Evolutionary conservation across 2,329 filamentous ascomycete species (phyloP).

Genomic region (Ophiostoma tasmaniense): DNA sequence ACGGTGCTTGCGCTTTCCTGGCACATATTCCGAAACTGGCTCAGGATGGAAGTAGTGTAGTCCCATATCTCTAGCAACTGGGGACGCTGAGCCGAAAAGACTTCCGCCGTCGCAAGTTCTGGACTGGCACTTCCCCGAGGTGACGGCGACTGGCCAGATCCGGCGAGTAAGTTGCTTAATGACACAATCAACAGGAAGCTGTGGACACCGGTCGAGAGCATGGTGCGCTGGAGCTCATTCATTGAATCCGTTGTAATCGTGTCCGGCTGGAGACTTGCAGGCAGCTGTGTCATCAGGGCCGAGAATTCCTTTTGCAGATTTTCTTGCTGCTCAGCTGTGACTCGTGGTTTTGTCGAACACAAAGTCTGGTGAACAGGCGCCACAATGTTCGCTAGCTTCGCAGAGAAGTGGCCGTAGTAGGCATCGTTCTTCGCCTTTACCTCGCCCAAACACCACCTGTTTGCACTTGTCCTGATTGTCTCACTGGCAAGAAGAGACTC

Average conservation of each 20-base stretch:
- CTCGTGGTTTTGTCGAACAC: slow-evolving; percentile 6
- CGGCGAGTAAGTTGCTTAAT: neutral
- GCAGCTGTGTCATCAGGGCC: neutral
- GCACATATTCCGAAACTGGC: neutral
- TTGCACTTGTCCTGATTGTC: neutral
- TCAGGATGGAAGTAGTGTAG: slow-evolving; percentile 10
- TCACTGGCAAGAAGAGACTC: neutral
- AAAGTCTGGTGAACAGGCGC: slow-evolving; percentile 13
- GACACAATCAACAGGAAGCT: slow-evolving; percentile 13
- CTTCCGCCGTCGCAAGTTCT: neutral
- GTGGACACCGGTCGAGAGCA: slow-evolving; percentile 13
- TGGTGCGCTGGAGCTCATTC: slow-evolving; percentile 10
- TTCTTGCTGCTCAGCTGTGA: slow-evolving; percentile 6
- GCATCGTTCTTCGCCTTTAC: slow-evolving; percentile 8
- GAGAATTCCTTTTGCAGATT: slow-evolving; percentile 3
- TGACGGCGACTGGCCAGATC: neutral
- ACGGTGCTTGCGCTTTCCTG: neutral
- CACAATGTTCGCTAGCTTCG: neutral
- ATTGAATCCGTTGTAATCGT: slow-evolving; percentile 6
- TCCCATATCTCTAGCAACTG: slow-evolving; percentile 16
- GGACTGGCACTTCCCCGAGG: neutral
- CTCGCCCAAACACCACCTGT: neutral
- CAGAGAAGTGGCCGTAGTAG: neutral
- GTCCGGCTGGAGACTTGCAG: slow-evolving; percentile 7
- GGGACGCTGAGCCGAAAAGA: slow-evolving; percentile 2